Base-by-base conservation (phyloP, 2,329 filamentous ascomycete species). In the Colletotrichum sp. region DNA sequence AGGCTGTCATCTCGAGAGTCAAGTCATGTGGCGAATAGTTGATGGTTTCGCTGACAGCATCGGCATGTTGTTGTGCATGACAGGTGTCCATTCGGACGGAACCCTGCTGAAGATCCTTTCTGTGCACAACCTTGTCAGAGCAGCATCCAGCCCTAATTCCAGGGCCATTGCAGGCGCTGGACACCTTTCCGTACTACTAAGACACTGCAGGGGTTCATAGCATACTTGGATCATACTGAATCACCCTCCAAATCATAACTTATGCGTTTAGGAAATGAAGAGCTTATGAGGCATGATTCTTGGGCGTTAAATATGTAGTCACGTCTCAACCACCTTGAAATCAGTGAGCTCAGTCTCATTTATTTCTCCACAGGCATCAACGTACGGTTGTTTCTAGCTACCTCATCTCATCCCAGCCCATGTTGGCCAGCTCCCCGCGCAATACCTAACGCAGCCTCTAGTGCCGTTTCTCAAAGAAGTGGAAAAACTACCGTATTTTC, bases 401-500 rank as follows among this genome's bases (percentile, higher is more conserved):
- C 44, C 44, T 8, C 16, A 8, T 8, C 3, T 13, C 44, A 52
- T 5, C 10, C n/a, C n/a, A 52, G 4, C 44, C n/a, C n/a, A 21
- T 24, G 44, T 8, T 21, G n/a, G 44, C 44, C 44, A 52, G n/a
- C n/a, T 10, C 44, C 10, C n/a, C n/a, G 44, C 12, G 10, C 44
- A 52, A 21, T 49, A 49, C 8, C 39, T 52, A 8, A 7, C 44
- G 6, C 6, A 8, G 55, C 13, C 2, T 28, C 8, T 59, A 9
- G 26, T 9, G 24, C 26, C 24, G 30, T 21, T n/a, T 36, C 4
- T 64, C 62, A 75, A 8, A 79, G 80, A 30, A 86, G 69, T 8
- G 84, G 83, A 70, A 86, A 77, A 6, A 63, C 30, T 1, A 78
- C 79, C 6, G 72, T 69, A 8, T 82, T 82, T 0, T 63, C 78